Evolutionary conservation across 1,139 yeast species (phyloP), one percentile per base, ranked within the genome.

Genomic region (Taphrina confusa): DNA sequence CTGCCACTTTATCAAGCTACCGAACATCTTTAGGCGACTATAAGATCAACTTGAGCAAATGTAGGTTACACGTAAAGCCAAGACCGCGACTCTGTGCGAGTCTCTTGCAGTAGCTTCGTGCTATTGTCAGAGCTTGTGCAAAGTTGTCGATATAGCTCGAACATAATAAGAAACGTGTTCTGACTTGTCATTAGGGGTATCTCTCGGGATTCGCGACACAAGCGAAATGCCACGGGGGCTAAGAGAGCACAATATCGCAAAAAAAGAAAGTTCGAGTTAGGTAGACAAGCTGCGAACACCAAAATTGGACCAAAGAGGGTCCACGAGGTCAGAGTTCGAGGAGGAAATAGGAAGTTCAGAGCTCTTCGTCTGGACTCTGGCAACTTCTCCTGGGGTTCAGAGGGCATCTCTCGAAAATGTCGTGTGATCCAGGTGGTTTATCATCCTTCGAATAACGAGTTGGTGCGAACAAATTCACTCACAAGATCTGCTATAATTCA

Each of bases 151-250:
- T n/a, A n/a, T n/a, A n/a, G n/a, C n/a, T n/a, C n/a, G n/a, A n/a
- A n/a, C n/a, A n/a, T n/a, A n/a, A n/a, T n/a, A n/a, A n/a, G n/a
- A n/a, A 6, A n/a, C 42, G 20, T 37, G 20, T 16, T 37, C 31
- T 42, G 20, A 42, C 42, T 11, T 9, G 31, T 28, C 12, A 28
- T 4, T 27, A 92, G 92, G 98, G 97, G 98, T 91, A 92, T 92
- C 87, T 91, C 97, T 82, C 94, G 99, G 86, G 98, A 92, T 84
- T 91, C 98, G 80, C 96, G 97, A 84, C 98, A 92, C 90, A 92
- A 92, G 88, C 95, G 98, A 82, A 82, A 97, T 75, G 96, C 95
- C 80, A 91, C 99, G 78, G 99, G 99, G 86, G 99, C 98, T 79
- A 91, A 90, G 82, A 91, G 97, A 82, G 97, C 98, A 80, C 96